These are phyloP conservation scores for Eimeria zaria DNA, from an alignment of 169 alveolate species.

Conservation along the genomic window DNA sequence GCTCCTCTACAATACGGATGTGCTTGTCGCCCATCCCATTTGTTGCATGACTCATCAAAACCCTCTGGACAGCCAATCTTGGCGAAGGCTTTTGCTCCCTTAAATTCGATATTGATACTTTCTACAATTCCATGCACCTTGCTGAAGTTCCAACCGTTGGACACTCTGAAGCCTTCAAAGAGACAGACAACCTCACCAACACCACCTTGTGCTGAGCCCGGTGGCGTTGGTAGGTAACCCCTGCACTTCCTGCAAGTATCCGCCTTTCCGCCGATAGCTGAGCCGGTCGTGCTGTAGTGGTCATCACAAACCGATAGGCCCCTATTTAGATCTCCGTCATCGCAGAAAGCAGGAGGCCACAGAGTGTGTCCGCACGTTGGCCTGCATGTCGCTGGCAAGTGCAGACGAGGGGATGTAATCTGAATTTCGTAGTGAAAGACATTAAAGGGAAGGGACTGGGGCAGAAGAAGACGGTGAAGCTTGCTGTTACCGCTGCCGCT, in stretches of 20 bases:
- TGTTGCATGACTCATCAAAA: background rate
- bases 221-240: background rate
- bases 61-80: background rate
- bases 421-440: slow-evolving; percentile 61
- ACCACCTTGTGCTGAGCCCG: background rate
- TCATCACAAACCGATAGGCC: background rate
- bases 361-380: background rate
- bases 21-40: background rate
- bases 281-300: background rate
- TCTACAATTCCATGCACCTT: slow-evolving; percentile 47
- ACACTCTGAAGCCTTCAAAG: slow-evolving; percentile 22
- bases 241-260: slow-evolving; percentile 12
- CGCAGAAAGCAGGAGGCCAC: slow-evolving; percentile 24
- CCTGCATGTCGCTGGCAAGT: slow-evolving; percentile 38
- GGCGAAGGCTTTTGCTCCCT: slow-evolving; percentile 69
- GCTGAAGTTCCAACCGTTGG: slow-evolving; percentile 69
- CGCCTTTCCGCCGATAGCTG: background rate
- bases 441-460: slow-evolving; percentile 25
- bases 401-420: slow-evolving; percentile 43
- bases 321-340: background rate
- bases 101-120: slow-evolving; percentile 32
- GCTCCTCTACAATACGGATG: background rate
- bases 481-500: background rate
- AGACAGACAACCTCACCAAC: slow-evolving; percentile 6
- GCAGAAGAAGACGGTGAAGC: slow-evolving; percentile 25